Percentiles rank a stretch among this genome's conserved stretches.
phyloP scores from a whole-genome alignment of 176 grass and related monocot species.

The Oryza rufipogon region DNA sequence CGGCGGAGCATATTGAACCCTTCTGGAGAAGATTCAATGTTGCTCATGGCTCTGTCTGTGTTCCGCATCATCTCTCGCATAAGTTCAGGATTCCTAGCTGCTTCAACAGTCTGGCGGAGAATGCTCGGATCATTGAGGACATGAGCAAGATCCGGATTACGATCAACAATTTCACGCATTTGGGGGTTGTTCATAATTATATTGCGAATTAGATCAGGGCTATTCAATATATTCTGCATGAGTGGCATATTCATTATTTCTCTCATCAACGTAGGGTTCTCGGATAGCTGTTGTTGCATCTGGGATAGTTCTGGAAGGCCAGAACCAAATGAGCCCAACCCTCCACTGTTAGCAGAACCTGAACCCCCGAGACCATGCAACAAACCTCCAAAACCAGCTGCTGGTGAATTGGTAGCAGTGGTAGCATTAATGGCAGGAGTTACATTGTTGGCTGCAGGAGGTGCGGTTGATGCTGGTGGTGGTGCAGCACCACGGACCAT shows the following conservation, averaged over 20 bases:
- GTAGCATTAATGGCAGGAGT: conserved; percentile 38
- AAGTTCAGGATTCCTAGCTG: conserved; percentile 79
- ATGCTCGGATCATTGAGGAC: conserved; percentile 81
- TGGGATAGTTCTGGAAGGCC: conserved; percentile 62
- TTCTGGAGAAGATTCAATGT: conserved; percentile 84
- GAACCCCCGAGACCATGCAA: conserved; percentile 58
- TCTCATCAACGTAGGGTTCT: conserved; percentile 80
- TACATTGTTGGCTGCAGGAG: conserved; percentile 48
- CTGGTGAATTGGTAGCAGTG: conserved; percentile 31
- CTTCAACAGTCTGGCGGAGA: conserved; percentile 79
- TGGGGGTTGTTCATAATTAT: conserved; percentile 93
- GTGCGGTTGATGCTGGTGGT: conserved; percentile 35
- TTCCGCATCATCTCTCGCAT: conserved; percentile 95
- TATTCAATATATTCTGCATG: conserved; percentile 76
- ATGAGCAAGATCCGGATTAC: conserved; percentile 83
- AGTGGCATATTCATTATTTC: conserved; percentile 79
- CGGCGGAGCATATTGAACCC: conserved; percentile 85
- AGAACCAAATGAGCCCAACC: conserved; percentile 41
- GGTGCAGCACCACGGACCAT: conserved; percentile 64
- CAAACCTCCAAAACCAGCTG: conserved; percentile 50
- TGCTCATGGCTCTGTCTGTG: conserved; percentile 88
- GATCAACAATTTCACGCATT: conserved; percentile 84
- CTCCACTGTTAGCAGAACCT: conserved; percentile 52
- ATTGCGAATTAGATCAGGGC: conserved; percentile 70
- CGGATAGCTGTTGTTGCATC: conserved; percentile 75